Evolutionary conservation across 345 rosid genomes (phyloP).

Genomic region (Aquilaria yunnanensis): DNA sequence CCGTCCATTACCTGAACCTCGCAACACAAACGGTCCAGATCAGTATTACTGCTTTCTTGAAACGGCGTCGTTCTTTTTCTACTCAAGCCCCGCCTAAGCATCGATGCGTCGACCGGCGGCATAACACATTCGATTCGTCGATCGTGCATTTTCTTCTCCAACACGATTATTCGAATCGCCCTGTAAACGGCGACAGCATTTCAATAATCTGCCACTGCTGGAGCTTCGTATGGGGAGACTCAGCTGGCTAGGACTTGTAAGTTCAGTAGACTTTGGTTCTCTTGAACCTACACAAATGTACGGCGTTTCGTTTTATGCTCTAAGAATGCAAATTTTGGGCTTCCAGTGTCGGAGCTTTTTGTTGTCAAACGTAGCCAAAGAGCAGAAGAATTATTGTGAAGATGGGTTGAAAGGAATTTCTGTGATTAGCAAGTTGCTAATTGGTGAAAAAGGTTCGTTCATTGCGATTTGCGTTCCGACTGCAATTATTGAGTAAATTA

Average conservation of each 20-base stretch:
- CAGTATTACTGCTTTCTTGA: no score
- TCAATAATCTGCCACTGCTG: background rate
- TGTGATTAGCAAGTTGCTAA: conserved; percentile 11
- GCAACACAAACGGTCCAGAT: no score
- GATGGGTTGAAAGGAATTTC: conserved; percentile 14
- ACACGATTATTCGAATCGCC: conserved; percentile 6
- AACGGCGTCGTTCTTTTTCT: background rate
- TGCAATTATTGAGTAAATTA: background rate
- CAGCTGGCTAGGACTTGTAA: conserved; percentile 44
- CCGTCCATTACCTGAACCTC: background rate
- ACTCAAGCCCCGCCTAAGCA: background rate
- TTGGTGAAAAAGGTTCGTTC: conserved; percentile 35
- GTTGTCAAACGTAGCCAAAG: conserved; percentile 25
- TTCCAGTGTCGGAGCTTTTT: conserved; percentile 50
- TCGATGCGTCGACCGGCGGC: conserved; percentile 1
- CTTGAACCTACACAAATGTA: background rate
- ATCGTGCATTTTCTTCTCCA: conserved; percentile 15
- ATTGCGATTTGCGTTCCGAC: background rate
- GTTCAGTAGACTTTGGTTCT: conserved; percentile 4
- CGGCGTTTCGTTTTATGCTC: background rate
- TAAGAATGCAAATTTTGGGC: background rate
- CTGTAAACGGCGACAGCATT: background rate
- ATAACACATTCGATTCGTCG: background rate
- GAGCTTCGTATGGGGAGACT: conserved; percentile 37
- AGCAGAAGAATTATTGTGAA: conserved; percentile 19